Conservation (phyloP, 2,329 filamentous ascomycete genomes). For the Fusarium nygamai region DNA sequence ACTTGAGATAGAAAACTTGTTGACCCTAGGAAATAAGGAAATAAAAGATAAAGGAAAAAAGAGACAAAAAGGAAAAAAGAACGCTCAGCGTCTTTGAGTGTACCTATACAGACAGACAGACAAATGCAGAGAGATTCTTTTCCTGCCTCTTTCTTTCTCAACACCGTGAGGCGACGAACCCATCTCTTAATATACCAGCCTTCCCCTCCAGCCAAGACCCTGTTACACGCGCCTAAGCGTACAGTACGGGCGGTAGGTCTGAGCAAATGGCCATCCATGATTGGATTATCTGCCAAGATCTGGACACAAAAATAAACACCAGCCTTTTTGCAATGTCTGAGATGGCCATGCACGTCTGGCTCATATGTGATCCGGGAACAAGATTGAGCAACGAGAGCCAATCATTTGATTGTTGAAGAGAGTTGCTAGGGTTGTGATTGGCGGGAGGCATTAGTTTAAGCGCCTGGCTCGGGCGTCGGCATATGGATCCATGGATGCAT, state of each 20-base stretch:
- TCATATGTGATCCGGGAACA: conserved; percentile 26
- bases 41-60: conserved; percentile 37
- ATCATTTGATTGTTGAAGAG: conserved; percentile 14
- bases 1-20: conserved; percentile 6
- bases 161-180: conserved; percentile 17
- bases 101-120: conserved; percentile 22
- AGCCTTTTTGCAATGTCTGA: conserved; percentile 8
- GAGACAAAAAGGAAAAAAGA: conserved; percentile 25
- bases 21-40: conserved; percentile 40
- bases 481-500: conserved; percentile 1
- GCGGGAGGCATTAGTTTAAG: conserved; percentile 23
- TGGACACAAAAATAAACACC: conserved; percentile 32
- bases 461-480: conserved; percentile 33
- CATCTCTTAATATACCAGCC: conserved; percentile 43
- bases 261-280: conserved; percentile 20
- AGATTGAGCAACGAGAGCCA: conserved; percentile 26
- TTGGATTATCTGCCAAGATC: conserved; percentile 22
- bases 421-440: conserved; percentile 25
- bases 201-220: conserved; percentile 10
- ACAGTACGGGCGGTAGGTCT: conserved; percentile 20
- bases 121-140: conserved; percentile 34
- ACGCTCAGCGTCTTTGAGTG: conserved; percentile 34
- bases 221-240: conserved; percentile 17
- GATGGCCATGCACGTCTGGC: conserved; percentile 17
- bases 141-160: conserved; percentile 30